Evolutionary conservation across 306 rosid species (phyloP), one percentile per base, ranked within the genome.

Genomic region (Quercus cerris): DNA sequence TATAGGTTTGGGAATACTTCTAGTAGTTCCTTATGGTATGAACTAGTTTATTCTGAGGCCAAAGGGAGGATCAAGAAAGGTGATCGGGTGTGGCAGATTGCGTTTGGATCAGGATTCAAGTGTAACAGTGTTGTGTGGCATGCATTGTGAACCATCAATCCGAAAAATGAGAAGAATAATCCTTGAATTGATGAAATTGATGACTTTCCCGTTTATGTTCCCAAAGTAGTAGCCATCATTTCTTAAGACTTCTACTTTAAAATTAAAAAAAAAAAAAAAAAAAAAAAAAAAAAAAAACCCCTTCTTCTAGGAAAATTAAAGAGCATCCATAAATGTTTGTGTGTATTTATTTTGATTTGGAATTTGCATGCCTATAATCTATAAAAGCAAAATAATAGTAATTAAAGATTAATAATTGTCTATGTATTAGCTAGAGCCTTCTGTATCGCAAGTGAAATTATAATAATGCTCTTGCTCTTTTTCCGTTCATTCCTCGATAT

Each of bases 81-180:
- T 0, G 71, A 66, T 31, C 46, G 71, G 14, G 13, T 5, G 4
- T 66, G 71, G 71, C 71, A 66, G 23, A 66, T 66, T 31, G 71
- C 71, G 8, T 66, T 66, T 8, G 71, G 71, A n/a, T 66, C 71
- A 31, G 71, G 71, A 66, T 66, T 66, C 49, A 66, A 66, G 71
- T 66, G 71, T 17, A 66, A 66, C 46, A 66, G 71, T 18, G 71
- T 22, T 18, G 52, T 67, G 52, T 67, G 72, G 72, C 52, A 46
- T 3, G 72, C 72, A 18, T 35, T 67, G 72, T 27, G 27, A 8
- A 67, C 72, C 52, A 35, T 67, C 12, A 46, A 33, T 67, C 72
- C 52, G 18, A 22, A 46, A 19, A 18, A 35, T 46, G 72, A 67
- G 17, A 67, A 67, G 17, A 38, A 9, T 1, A 67, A 67, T 67